Conservation (phyloP, 257 asterid species). For the Solanum peruvianum region DNA sequence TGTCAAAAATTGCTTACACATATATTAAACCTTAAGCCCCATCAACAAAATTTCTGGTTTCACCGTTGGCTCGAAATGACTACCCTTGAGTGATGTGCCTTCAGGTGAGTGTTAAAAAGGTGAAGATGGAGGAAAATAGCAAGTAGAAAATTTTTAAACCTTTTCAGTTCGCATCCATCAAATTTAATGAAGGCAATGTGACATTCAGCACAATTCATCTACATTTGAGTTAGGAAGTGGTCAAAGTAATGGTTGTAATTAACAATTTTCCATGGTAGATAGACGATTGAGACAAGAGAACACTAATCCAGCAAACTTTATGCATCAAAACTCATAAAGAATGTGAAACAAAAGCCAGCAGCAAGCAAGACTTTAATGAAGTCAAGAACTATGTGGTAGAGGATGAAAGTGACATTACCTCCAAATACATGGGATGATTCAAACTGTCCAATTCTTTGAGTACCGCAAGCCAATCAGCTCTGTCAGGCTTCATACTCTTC, state of each 20-base stretch:
- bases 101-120: neutral
- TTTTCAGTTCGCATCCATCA: neutral
- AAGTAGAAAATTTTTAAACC: neutral
- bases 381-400: neutral
- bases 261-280: neutral
- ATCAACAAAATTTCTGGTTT: neutral
- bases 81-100: neutral
- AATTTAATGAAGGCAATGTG: neutral
- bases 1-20: neutral
- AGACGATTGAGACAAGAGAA: neutral
- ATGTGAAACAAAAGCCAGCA: neutral
- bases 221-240: neutral
- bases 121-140: neutral
- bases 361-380: neutral
- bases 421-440: constrained; percentile 51
- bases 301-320: neutral
- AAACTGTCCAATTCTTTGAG: constrained; percentile 61
- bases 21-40: neutral
- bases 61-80: neutral
- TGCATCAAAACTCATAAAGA: neutral
- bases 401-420: constrained; percentile 27
- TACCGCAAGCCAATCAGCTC: constrained; percentile 83
- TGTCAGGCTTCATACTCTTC: constrained; percentile 60
- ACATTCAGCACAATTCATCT: neutral
- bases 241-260: neutral